Evolutionary conservation across 108 stramenopile species (phyloP).

Genomic region (Conticribra weissflogii): DNA sequence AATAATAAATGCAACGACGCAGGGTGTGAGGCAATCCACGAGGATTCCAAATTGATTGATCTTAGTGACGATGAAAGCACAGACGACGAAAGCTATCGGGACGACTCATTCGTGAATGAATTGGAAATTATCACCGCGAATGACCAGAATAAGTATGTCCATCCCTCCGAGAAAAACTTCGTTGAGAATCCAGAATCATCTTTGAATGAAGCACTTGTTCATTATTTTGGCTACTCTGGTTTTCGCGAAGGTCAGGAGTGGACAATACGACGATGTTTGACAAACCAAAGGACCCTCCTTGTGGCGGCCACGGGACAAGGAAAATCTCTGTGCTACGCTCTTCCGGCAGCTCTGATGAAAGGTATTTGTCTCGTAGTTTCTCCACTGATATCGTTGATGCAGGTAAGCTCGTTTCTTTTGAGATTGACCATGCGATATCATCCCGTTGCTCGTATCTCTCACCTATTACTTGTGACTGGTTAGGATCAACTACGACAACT

Average conservation of each 20-base stretch:
- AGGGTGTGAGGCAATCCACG: not conserved
- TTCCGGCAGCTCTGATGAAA: constrained; percentile 89
- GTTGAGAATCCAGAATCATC: constrained; percentile 22
- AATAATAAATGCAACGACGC: constrained; percentile 7
- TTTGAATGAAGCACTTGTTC: constrained; percentile 48
- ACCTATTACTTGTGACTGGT: not conserved
- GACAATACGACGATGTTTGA: constrained; percentile 84
- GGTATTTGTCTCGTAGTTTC: constrained; percentile 96
- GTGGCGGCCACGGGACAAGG: constrained; percentile 99
- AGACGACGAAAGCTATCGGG: constrained; percentile 44
- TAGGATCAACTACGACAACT: constrained; percentile 88
- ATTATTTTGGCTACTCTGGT: constrained; percentile 67
- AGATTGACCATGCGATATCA: no score
- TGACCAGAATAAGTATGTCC: no score
- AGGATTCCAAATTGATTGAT: constrained; percentile 24
- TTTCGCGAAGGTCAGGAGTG: constrained; percentile 94
- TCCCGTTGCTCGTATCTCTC: not conserved
- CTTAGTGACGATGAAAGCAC: constrained; percentile 50
- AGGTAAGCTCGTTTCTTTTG: constrained; percentile 41
- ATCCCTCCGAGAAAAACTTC: no score
- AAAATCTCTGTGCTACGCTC: constrained; percentile 96
- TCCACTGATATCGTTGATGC: constrained; percentile 95
- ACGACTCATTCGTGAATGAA: constrained; percentile 54
- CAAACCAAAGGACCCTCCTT: constrained; percentile 73
- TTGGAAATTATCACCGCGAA: constrained; percentile 37